Evolutionary conservation across 2,329 filamentous ascomycete genomes (phyloP), one percentile per base, ranked within the genome.

Genomic region (Gremmenia infestans): DNA sequence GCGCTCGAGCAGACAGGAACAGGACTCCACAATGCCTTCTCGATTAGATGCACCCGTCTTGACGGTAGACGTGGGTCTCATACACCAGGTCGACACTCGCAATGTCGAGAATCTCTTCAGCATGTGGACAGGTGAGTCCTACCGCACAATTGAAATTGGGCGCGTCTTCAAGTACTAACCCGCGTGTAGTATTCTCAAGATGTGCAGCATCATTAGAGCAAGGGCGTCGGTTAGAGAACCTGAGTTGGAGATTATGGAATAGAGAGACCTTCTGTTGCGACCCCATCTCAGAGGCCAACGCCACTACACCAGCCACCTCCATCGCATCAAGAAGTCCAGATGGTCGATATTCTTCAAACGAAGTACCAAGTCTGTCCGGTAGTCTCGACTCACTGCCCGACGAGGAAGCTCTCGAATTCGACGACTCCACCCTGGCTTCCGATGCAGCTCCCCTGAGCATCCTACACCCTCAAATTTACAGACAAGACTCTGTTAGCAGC

Each of bases 241-340:
- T 99, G 61, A 95, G 89, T 71, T 97, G 94, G 94, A 81, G 94
- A 67, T 77, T 97, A 59, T 97, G 92, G 93, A 95, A 91, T 67
- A 83, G 91, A 67, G 92, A 97, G 71, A 93, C 89, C 11, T 91
- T 96, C 67, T 96, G 92, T 74, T 92, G 88, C 73, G 87, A 89
- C 60, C 81, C 81, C 40, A 78, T 80, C 57, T 78, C 80, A 64
- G 77, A 79, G 65, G 74, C 75, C 25, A 75, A 79, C 54, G 72
- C 79, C 39, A 68, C 72, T 14, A 65, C 73, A 2, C 67, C 73
- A 46, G 71, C 73, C 3, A 72, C 73, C 59, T 71, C 73, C 35
- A 66, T 68, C 39, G 53, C 67, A 19, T 59, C 63, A 11, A 60
- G 68, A 58, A 65, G 55, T 51, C 65, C 67, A 55, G 66, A 66